Base-by-base conservation (phyloP, 2,329 filamentous ascomycete species). In the Calonectria montana region DNA sequence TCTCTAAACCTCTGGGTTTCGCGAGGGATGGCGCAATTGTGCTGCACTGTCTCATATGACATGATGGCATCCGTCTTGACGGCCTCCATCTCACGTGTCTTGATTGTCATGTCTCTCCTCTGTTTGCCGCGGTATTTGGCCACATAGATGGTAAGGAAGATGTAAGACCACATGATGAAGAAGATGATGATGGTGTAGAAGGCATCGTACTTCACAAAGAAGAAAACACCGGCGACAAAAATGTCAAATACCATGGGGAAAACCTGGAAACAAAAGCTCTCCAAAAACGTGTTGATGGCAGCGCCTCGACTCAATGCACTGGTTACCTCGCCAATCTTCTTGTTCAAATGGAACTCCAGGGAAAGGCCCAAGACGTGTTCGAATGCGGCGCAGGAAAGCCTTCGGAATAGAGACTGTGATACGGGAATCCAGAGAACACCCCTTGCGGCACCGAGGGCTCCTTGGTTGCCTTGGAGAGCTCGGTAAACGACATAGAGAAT, bases 1-100 rank as follows among this genome's bases (percentile, higher is more conserved):
- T 87, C 83, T 35, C 85, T 86, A 77, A 91, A 92, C 8, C 89
- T 84, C 64, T 87, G 84, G 48, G 90, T 90, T 77, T 92, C 90
- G 72, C 89, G 88, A 1, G 83, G 82, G 72, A 91, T 88, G 21
- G 90, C 90, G 74, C 91, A 91, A 82, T 91, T 92, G 78, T 92
- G 91, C 75, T 92, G 91, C 53, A 92, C 90, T 1, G 90, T 92
- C 72, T 88, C 86, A 69, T 87, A 88, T 0, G 86, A 85, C 75
- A 87, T 81, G 48, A 88, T 85, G 3, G 87, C 83, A 75, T 88
- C 87, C 1, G 84, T 87, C 82, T 86, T 87, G 70, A 84, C 82
- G 8, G 86, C 86, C 53, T 88, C 86, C 86, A 87, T 86, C 71
- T 88, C 86, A 4, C 86, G 83, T 4, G 81, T 81, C 71, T 85